A percentile compares a stretch with the other conserved stretches of the same genome.
Conservation (phyloP, 257 asterid species). For the Gentiana dahurica region DNA sequence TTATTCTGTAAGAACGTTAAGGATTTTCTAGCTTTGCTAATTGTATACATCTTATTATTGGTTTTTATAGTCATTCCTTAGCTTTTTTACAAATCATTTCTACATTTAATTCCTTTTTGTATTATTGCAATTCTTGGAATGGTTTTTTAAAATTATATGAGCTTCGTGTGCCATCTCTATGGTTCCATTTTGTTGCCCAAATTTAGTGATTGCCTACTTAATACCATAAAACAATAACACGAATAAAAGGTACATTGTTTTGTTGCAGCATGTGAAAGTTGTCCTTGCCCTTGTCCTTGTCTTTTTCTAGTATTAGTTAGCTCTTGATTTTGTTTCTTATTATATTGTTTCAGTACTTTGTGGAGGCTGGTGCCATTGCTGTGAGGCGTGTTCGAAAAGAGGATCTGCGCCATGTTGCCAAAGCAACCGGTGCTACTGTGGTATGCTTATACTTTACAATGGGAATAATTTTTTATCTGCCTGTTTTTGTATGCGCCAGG, state of each 20-base stretch:
- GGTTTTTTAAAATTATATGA: too few relatives aligned
- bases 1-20: neutral
- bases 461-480: neutral
- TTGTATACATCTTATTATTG: too few relatives aligned
- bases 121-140: neutral
- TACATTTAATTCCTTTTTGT: neutral
- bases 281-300: too few relatives aligned
- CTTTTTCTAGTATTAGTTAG: neutral
- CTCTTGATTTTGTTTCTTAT: neutral
- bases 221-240: too few relatives aligned
- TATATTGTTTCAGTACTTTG: conserved; percentile 57
- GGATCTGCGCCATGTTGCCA: conserved; percentile 90
- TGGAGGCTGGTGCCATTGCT: conserved; percentile 94
- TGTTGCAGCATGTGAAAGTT: too few relatives aligned
- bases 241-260: too few relatives aligned
- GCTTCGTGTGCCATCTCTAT: too few relatives aligned
- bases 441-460: conserved; percentile 24
- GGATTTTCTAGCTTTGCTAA: too few relatives aligned
- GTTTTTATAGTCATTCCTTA: neutral
- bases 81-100: neutral
- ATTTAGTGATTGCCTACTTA: too few relatives aligned
- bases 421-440: conserved; percentile 90
- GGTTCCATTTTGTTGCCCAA: too few relatives aligned
- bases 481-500: neutral
- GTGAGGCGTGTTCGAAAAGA: conserved; percentile 92